These are phyloP conservation scores for Kurtzmaniella fragi DNA, from an alignment of 805 yeast species.

Conservation along the genomic window DNA sequence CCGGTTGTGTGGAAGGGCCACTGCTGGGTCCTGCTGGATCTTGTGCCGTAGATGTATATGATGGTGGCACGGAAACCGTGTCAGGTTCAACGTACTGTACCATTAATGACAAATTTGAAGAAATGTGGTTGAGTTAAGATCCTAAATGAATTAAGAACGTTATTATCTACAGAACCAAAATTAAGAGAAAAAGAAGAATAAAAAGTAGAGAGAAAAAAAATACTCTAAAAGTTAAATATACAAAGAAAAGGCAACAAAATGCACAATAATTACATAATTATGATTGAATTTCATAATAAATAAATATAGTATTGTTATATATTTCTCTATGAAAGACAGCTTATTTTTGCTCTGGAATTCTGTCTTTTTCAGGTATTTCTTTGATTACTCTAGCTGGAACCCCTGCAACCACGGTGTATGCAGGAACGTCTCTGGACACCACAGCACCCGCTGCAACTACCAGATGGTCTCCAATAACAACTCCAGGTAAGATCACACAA, in stretches of 20 bases:
- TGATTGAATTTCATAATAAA: no score
- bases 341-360: no score
- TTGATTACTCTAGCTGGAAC: conserved; percentile 51
- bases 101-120: background rate
- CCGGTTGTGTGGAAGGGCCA: background rate
- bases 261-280: no score
- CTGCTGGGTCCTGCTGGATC: no score
- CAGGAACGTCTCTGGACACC: conserved; percentile 54
- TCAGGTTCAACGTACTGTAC: conserved; percentile 3
- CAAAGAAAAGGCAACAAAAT: no score
- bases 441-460: conserved; percentile 68
- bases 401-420: conserved; percentile 56
- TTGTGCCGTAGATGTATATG: no score
- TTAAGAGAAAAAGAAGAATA: no score
- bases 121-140: background rate
- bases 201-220: no score
- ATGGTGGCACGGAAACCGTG: background rate
- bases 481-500: conserved; percentile 57
- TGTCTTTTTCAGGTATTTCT: conserved; percentile 16
- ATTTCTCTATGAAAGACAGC: no score
- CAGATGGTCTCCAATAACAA: conserved; percentile 55
- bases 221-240: no score
- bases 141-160: background rate
- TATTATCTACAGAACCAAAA: background rate
- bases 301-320: no score